Conservation (phyloP, 129 eudicot species). For the Solidago caesia region DNA sequence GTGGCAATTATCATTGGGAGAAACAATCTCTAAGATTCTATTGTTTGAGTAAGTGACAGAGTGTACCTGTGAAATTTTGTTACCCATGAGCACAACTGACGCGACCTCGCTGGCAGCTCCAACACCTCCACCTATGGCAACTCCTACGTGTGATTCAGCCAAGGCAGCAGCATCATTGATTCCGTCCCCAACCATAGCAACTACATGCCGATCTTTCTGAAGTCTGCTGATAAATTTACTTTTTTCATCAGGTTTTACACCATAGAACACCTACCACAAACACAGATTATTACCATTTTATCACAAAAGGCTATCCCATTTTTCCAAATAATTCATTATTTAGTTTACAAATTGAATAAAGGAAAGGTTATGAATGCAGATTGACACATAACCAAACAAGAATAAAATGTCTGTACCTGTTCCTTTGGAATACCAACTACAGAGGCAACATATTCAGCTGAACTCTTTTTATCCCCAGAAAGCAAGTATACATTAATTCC, state of each 20-base stretch:
- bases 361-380: neutral
- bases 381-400: neutral
- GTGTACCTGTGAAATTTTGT: constrained; percentile 87
- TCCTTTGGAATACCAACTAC: constrained; percentile 89
- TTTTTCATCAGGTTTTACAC: constrained; percentile 87
- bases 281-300: neutral
- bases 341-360: constrained; percentile 7
- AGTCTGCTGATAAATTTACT: constrained; percentile 70
- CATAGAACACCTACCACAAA: constrained; percentile 67
- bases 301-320: neutral
- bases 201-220: constrained; percentile 59
- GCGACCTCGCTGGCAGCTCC: constrained; percentile 99
- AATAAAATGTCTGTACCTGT: constrained; percentile 41
- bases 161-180: constrained; percentile 97
- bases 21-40: neutral
- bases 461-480: constrained; percentile 88
- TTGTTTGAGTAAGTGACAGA: neutral
- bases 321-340: neutral
- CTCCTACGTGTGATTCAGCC: constrained; percentile 88
- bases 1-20: neutral
- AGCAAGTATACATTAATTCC: constrained; percentile 79
- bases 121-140: constrained; percentile 95
- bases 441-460: constrained; percentile 96
- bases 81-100: constrained; percentile 89
- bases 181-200: constrained; percentile 99